phyloP scores from a whole-genome alignment of 2,329 filamentous ascomycete species.

The Arthrobotrys megalospora region DNA sequence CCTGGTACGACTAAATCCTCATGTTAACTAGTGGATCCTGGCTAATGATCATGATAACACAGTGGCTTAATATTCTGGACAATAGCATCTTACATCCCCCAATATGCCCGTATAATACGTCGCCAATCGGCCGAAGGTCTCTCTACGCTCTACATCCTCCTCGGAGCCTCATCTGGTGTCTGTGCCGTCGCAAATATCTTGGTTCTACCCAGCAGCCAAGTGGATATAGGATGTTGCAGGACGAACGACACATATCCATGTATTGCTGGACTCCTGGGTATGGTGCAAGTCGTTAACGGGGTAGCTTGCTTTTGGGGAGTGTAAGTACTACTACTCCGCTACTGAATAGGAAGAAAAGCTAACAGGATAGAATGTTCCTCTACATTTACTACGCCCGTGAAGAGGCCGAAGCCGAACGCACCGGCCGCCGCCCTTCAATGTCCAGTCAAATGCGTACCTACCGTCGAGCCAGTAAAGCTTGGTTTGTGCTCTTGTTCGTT shows the following conservation, averaged over 20 bases:
- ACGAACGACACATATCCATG: slow-evolving; percentile 61
- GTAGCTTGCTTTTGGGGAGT: slow-evolving; percentile 63
- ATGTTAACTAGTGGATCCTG: neutral
- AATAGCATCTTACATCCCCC: slow-evolving; percentile 53
- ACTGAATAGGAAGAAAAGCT: neutral
- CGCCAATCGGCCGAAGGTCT: slow-evolving; percentile 53
- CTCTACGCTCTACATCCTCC: slow-evolving; percentile 50
- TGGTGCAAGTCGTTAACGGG: slow-evolving; percentile 62
- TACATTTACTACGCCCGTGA: slow-evolving; percentile 65
- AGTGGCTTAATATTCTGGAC: slow-evolving; percentile 49
- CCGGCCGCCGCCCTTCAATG: slow-evolving; percentile 63
- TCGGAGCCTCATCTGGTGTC: slow-evolving; percentile 46
- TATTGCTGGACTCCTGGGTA: slow-evolving; percentile 62
- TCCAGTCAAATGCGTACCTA: slow-evolving; percentile 64
- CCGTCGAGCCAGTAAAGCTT: slow-evolving; percentile 64
- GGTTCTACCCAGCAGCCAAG: slow-evolving; percentile 62
- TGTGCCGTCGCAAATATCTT: slow-evolving; percentile 60
- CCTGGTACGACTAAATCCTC: slow-evolving; percentile 32
- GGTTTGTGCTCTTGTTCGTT: slow-evolving; percentile 62
- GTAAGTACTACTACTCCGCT: slow-evolving; percentile 3
- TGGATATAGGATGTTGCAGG: slow-evolving; percentile 62
- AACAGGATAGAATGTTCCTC: slow-evolving; percentile 56
- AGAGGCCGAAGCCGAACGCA: slow-evolving; percentile 64
- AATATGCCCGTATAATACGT: slow-evolving; percentile 54
- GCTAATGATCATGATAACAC: neutral